Conservation (phyloP, 495 filamentous ascomycete genomes). For the Podospora sp. region DNA sequence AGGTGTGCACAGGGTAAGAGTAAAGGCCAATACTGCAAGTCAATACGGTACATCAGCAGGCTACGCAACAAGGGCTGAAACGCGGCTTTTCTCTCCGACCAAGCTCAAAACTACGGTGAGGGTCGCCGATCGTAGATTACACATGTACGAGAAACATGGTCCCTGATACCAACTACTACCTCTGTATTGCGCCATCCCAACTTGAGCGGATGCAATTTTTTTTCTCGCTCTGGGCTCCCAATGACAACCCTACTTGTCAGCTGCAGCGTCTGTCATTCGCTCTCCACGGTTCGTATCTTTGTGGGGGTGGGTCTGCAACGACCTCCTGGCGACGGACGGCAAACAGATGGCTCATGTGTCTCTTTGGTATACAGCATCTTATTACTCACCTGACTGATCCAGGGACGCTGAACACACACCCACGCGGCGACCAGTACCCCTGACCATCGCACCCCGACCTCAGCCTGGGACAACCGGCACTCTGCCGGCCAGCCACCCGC, state of each 20-base stretch:
- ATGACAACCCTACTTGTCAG: neutral
- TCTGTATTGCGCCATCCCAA: neutral
- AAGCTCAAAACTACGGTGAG: neutral
- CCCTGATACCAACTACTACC: neutral
- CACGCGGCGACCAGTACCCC: neutral
- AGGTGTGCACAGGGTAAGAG: too few relatives aligned
- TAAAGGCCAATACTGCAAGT: too few relatives aligned
- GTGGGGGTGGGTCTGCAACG: slow-evolving; percentile 10
- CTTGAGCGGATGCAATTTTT: neutral
- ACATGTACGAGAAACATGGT: neutral
- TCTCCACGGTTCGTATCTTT: slow-evolving; percentile 5
- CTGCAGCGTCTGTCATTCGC: neutral
- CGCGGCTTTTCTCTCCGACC: neutral
- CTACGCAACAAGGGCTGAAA: neutral
- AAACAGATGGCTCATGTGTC: too few relatives aligned
- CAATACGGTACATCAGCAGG: too few relatives aligned
- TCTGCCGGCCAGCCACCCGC: slow-evolving; percentile 7
- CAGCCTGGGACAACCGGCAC: neutral
- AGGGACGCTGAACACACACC: neutral
- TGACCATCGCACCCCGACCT: neutral
- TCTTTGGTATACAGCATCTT: neutral
- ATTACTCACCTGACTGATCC: neutral
- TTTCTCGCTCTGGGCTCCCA: neutral
- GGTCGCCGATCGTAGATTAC: neutral
- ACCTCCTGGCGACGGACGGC: too few relatives aligned